phyloP scores from a whole-genome alignment of 2,329 filamentous ascomycete genomes.

The Aspergillus intermedius region DNA sequence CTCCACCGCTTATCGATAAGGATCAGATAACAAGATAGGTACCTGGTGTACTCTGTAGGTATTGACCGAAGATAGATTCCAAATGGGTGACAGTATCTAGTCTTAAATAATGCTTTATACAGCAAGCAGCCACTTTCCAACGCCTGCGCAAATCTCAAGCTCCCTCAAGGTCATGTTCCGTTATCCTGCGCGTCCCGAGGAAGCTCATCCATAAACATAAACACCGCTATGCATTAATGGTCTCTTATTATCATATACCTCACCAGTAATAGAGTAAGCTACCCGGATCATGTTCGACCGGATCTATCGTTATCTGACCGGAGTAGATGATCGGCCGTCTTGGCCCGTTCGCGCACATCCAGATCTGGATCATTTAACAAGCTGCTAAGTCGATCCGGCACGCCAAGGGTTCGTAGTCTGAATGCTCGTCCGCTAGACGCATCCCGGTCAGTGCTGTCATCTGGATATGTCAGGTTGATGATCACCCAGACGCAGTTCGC shows the following conservation, averaged over 20 bases:
- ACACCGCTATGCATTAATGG: slow-evolving; percentile 10
- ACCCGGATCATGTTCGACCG: background rate
- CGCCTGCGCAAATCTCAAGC: slow-evolving; percentile 1
- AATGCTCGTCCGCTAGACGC: slow-evolving; percentile 60
- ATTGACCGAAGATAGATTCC: too few species aligned
- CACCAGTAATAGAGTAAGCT: background rate
- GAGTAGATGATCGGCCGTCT: slow-evolving; percentile 69
- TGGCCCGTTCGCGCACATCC: slow-evolving; percentile 78
- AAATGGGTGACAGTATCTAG: slow-evolving; percentile 1
- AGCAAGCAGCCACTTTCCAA: background rate
- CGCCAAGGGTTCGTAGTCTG: slow-evolving; percentile 65
- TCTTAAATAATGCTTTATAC: slow-evolving; percentile 1
- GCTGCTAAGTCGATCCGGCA: slow-evolving; percentile 58
- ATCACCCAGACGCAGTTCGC: slow-evolving; percentile 75
- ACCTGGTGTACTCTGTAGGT: too few species aligned
- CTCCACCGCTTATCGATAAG: slow-evolving; percentile 5
- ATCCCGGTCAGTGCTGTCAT: slow-evolving; percentile 62
- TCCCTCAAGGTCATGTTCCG: background rate
- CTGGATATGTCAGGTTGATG: slow-evolving; percentile 77
- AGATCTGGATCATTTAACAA: slow-evolving; percentile 65
- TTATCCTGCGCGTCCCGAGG: background rate
- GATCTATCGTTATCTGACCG: slow-evolving; percentile 21
- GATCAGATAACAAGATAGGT: background rate
- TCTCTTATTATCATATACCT: slow-evolving; percentile 3
- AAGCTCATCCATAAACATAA: background rate